Evolutionary conservation across 148 eudicot genomes (phyloP).

Genomic region (Cornus florida): DNA sequence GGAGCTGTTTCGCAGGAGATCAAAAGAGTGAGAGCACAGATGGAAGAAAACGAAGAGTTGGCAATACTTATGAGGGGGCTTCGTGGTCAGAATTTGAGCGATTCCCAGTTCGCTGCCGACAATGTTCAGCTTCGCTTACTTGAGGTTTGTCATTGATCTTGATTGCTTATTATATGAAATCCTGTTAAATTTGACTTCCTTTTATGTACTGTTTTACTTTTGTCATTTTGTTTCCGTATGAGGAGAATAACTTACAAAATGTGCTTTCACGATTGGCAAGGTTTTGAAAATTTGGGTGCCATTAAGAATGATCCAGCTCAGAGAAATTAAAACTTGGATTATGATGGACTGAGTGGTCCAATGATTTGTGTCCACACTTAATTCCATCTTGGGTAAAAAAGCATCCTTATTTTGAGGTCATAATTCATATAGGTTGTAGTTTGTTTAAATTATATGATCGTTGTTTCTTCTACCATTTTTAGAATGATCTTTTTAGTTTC

Average conservation of each 20-base stretch:
- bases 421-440: too few species aligned
- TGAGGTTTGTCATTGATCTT: conserved; percentile 57
- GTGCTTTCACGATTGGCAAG: not conserved
- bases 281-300: too few species aligned
- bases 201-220: not conserved
- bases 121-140: conserved; percentile 80
- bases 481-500: too few species aligned
- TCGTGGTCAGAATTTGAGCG: conserved; percentile 90
- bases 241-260: not conserved
- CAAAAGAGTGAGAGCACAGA: conserved; percentile 89
- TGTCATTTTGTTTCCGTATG: not conserved
- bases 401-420: too few species aligned
- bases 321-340: too few species aligned
- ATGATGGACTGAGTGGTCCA: too few species aligned
- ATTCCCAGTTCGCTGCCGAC: conserved; percentile 85
- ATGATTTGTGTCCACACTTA: too few species aligned
- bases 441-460: too few species aligned
- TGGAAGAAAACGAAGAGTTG: conserved; percentile 95
- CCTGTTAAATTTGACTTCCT: not conserved
- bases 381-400: too few species aligned
- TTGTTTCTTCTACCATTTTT: too few species aligned
- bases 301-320: too few species aligned
- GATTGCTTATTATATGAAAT: not conserved
- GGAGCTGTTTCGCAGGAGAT: conserved; percentile 90
- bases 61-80: conserved; percentile 90